Base-by-base conservation (phyloP, 352 stramenopile species). In the Albugo candida region DNA sequence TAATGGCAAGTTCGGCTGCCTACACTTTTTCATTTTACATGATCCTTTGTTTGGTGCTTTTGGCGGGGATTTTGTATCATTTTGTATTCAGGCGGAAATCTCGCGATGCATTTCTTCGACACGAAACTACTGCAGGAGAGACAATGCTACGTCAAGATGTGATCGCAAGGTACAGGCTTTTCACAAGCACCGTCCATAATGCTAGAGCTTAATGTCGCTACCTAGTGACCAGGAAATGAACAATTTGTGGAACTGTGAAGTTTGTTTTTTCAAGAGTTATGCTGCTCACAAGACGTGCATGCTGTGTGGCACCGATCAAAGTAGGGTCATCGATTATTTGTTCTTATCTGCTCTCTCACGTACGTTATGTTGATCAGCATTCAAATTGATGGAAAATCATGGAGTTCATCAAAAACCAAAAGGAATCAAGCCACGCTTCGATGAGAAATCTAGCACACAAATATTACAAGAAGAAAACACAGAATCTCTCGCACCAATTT, bases 201-300 rank as follows among this genome's bases (percentile, higher is more conserved):
- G 6, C 40, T 53, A 19, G 20, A 5, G 20, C 36, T 41, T 19
- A 43, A 49, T 41, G 2, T 19, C n/a, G 27, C n/a, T 27, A 5
- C 20, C 24, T 40, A 70, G 77, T 44, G 77, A 91, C 59, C 74
- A 84, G 53, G 72, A 86, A 48, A 85, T 87, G 64, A 83, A 70
- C 36, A 70, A 64, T 13, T 51, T 91, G 11, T 95, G 83, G 83
- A 72, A 86, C 47, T 95, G 83, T 53, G 74, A 86, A n/a, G 81
- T 95, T n/a, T 95, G 83, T 52, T 82, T 66, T 34, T 95, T 95
- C 54, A 92, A 93, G 59, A 95, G 86, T 61, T 86, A 91, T 56
- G 74, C 87, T 14, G 69, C 75, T 0, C 81, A 87, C 48, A 64
- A 77, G 51, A 86, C 67, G 10, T 95, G 83, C 58, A 89, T 88